Percentiles rank a stretch among this genome's conserved stretches.
Conservation (phyloP, 768 basidiomycete genomes). For the Cystobasidium ongulense region DNA sequence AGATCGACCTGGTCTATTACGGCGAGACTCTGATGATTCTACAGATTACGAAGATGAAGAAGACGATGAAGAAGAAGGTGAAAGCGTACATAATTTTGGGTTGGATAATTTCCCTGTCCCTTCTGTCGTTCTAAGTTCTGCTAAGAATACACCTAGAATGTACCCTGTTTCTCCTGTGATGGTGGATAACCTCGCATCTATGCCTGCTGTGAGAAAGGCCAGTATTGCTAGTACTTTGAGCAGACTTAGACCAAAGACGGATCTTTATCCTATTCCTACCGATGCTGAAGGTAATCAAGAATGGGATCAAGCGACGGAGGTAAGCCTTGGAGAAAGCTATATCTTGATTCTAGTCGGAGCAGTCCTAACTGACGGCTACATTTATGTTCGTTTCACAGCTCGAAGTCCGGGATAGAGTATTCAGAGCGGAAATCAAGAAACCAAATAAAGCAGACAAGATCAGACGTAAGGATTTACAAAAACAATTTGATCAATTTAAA, state of each 20-base stretch:
- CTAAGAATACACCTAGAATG: conserved; percentile 3
- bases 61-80: conserved; percentile 10
- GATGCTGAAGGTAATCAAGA: background rate
- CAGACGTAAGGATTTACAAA: background rate
- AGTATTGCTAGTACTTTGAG: background rate
- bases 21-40: background rate
- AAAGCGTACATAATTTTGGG: conserved; percentile 7
- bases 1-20: conserved; percentile 10
- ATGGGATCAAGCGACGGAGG: conserved; percentile 13
- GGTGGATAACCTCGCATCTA: background rate
- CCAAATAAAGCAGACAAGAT: conserved; percentile 3
- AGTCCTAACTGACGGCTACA: background rate
- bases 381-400: conserved; percentile 2
- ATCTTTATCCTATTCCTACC: background rate
- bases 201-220: background rate
- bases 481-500: conserved; percentile 2
- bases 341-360: too few relatives aligned
- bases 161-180: background rate
- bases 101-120: conserved; percentile 26
- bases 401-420: conserved; percentile 24
- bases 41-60: conserved; percentile 7
- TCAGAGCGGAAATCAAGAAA: conserved; percentile 10
- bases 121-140: conserved; percentile 7
- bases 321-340: background rate
- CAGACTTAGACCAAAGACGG: background rate